Evolutionary conservation across 768 basidiomycete genomes (phyloP).

Genomic region (Phaffia australis): DNA sequence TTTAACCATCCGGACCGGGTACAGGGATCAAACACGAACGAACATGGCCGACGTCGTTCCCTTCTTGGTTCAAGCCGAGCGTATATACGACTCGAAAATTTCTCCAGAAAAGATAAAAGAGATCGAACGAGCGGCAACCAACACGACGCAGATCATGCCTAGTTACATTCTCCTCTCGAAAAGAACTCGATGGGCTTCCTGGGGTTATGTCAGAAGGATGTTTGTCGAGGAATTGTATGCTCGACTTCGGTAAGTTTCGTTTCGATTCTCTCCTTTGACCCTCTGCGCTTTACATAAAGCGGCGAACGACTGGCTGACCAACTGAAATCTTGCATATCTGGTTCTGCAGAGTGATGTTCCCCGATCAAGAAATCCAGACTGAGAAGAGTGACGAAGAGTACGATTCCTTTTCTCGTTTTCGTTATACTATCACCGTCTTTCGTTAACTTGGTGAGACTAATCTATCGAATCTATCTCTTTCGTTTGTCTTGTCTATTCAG

Average conservation of each 20-base stretch:
- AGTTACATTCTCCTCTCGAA: slow-evolving; percentile 33
- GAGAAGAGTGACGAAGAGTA: slow-evolving; percentile 47
- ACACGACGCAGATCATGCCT: slow-evolving; percentile 47
- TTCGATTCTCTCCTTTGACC: too few species aligned
- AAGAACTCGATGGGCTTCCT: slow-evolving; percentile 32
- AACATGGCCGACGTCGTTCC: slow-evolving; percentile 44
- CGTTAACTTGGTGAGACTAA: neutral
- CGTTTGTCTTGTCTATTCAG: slow-evolving; percentile 31
- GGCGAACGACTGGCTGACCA: slow-evolving; percentile 33
- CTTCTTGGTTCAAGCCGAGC: slow-evolving; percentile 47
- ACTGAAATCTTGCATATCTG: neutral
- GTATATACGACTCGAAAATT: slow-evolving; percentile 35
- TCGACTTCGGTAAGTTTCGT: slow-evolving; percentile 39
- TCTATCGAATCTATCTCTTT: neutral
- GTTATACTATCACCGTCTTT: too few species aligned
- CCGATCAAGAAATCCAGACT: slow-evolving; percentile 52
- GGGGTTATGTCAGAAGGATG: slow-evolving; percentile 44
- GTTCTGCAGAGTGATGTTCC: slow-evolving; percentile 44
- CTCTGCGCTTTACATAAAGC: slow-evolving; percentile 29
- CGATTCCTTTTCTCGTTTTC: slow-evolving; percentile 28
- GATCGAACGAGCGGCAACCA: slow-evolving; percentile 41
- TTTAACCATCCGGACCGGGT: slow-evolving; percentile 50
- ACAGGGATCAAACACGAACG: slow-evolving; percentile 45
- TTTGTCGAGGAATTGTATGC: slow-evolving; percentile 57
- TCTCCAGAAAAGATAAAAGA: slow-evolving; percentile 39